Conservation (phyloP, 495 filamentous ascomycete species). For the Cercophora samala region DNA sequence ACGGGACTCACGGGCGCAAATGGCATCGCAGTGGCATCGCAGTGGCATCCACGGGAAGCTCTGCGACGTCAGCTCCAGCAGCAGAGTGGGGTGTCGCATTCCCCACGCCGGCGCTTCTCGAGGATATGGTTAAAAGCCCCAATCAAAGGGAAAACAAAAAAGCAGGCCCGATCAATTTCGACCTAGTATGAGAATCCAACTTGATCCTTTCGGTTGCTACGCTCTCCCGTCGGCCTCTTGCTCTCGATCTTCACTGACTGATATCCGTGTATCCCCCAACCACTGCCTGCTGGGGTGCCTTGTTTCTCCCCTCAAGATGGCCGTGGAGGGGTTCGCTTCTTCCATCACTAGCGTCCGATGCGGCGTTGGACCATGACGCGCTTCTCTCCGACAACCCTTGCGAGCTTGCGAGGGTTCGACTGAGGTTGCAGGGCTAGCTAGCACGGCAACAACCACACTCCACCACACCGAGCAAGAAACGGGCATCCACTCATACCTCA, state of each 20-base stretch:
- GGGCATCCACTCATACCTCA: not conserved
- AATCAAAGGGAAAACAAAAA: conserved; percentile 33
- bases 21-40: conserved; percentile 1
- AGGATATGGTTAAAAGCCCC: conserved; percentile 32
- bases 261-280: too few species aligned
- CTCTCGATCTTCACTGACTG: not conserved
- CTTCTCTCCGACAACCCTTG: conserved; percentile 21
- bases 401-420: not conserved
- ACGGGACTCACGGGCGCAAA: not conserved
- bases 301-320: not conserved
- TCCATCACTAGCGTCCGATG: conserved; percentile 9
- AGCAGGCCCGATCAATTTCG: conserved; percentile 30
- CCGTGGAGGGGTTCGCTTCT: not conserved
- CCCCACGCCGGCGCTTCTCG: conserved; percentile 30
- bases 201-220: conserved; percentile 7
- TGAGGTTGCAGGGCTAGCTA: not conserved
- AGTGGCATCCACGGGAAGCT: conserved; percentile 11
- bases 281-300: not conserved
- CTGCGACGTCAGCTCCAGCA: conserved; percentile 13
- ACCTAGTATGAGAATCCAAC: conserved; percentile 24
- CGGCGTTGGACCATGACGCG: conserved; percentile 11
- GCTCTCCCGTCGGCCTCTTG: not conserved
- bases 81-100: conserved; percentile 21
- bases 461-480: conserved; percentile 4
- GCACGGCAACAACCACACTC: not conserved